Evolutionary conservation across 371 early-diverging fungal species (phyloP).

Genomic region (Chytridium lagenaria): DNA sequence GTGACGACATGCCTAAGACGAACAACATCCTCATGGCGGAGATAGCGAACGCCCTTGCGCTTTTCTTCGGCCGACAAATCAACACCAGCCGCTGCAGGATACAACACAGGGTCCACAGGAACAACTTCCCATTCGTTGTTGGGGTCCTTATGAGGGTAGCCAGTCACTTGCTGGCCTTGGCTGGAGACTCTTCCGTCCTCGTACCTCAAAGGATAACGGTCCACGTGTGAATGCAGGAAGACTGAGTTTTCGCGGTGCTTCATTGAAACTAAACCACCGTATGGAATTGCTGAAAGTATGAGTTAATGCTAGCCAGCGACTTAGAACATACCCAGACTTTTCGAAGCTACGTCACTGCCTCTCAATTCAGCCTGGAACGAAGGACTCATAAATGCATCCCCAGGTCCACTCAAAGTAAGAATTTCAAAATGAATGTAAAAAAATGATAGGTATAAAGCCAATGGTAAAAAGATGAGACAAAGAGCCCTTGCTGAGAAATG

Average conservation of each 20-base stretch:
- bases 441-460: constrained; percentile 53
- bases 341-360: constrained; percentile 63
- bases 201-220: constrained; percentile 88
- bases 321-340: constrained; percentile 36
- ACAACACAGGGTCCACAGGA: constrained; percentile 53
- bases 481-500: constrained; percentile 59
- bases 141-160: constrained; percentile 77
- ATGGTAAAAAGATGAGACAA: constrained; percentile 56
- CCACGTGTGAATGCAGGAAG: constrained; percentile 84
- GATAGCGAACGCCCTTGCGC: constrained; percentile 57
- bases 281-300: constrained; percentile 71
- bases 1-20: constrained; percentile 79
- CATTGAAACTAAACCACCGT: constrained; percentile 80
- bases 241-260: constrained; percentile 76
- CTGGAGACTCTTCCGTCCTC: constrained; percentile 91
- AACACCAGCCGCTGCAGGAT: constrained; percentile 27
- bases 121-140: constrained; percentile 87
- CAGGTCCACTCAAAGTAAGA: constrained; percentile 77
- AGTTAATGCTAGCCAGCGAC: background rate
- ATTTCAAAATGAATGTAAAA: constrained; percentile 62
- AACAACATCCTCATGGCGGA: constrained; percentile 74
- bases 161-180: constrained; percentile 94
- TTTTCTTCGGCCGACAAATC: constrained; percentile 46
- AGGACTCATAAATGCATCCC: constrained; percentile 89
- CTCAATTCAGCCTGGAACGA: constrained; percentile 85